Evolutionary conservation across 2,329 filamentous ascomycete species (phyloP), one percentile per base, ranked within the genome.

Genomic region (Epichloe elymi): DNA sequence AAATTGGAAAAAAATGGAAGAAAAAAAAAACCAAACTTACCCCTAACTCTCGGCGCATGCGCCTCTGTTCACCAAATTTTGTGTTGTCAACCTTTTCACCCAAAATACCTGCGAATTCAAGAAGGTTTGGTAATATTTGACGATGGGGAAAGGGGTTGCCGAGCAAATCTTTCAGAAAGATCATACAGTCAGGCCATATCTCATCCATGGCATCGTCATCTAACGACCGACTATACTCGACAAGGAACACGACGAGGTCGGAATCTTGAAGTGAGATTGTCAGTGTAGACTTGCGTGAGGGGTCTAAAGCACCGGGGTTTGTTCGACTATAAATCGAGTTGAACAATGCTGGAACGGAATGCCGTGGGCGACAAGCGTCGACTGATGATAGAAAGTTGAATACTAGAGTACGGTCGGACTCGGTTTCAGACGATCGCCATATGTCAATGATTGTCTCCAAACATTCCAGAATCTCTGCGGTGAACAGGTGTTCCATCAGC

Each of bases 121-220:
- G 72, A 43, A 98, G 71, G 48, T 84, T 82, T 6, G 93, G 87
- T 39, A 98, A 69, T 7, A 90, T 91, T 62, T 96, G 90, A 51
- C 93, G 78, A 68, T 98, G 91, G 3, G 93, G 93, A 61, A 98
- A 88, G 1, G 93, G 94, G 61, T 98, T 98, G 23, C 85, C 82
- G 30, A 98, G 74, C 30, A 98, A 78, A 63, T 98, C 94, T 56
- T 83, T 85, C 54, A 97, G 67, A 65, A 98, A 98, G 0, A 85
- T 80, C 60, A 90, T 88, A 65, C 91, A 98, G 63, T 98, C 91
- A 40, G 83, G 77, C 93, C 93, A 98, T 46, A 98, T 95, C 67
- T 98, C 93, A 60, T 98, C 93, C 78, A 96, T 91, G 15, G 93
- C 86, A 70, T 98, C 93, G 60, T 98, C 93, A 61, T 98, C 93